Evolutionary conservation across 768 basidiomycete species (phyloP).

Genomic region (Mycena leptocephala): DNA sequence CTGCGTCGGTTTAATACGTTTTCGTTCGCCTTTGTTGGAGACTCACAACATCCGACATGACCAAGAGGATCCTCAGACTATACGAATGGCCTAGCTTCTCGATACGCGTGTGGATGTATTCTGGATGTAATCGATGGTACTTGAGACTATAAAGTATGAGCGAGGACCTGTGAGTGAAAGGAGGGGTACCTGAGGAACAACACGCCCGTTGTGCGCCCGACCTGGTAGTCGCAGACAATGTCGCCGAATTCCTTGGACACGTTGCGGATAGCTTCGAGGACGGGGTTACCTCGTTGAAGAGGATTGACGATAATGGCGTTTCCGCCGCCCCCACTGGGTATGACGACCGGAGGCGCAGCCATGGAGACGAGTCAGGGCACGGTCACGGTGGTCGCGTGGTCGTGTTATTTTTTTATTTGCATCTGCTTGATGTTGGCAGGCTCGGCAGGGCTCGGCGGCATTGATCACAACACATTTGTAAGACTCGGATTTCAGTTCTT

Average conservation of each 20-base stretch:
- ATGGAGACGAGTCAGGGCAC: background rate
- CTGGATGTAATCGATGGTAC: conserved; percentile 97
- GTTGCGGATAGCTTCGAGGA: conserved; percentile 90
- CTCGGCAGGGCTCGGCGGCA: background rate
- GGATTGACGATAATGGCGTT: conserved; percentile 78
- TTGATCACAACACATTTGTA: background rate
- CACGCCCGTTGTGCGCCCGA: conserved; percentile 94
- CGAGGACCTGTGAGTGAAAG: background rate
- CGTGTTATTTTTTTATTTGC: background rate
- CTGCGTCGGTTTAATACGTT: conserved; percentile 55
- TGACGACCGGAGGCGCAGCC: conserved; percentile 68
- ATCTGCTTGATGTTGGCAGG: background rate
- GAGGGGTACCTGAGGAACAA: conserved; percentile 86
- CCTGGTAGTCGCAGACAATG: conserved; percentile 95
- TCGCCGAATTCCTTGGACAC: conserved; percentile 96
- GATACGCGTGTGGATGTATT: conserved; percentile 95
- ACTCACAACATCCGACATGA: conserved; percentile 94
- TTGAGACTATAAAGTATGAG: conserved; percentile 71
- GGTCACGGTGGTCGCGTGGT: background rate
- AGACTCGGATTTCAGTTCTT: background rate
- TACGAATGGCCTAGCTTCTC: conserved; percentile 89
- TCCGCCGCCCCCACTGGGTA: conserved; percentile 63
- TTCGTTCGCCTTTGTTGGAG: background rate
- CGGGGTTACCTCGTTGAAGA: conserved; percentile 89
- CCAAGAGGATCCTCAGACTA: conserved; percentile 87